phyloP scores from a whole-genome alignment of 176 grass and related monocot species.

The Raddia distichophylla region DNA sequence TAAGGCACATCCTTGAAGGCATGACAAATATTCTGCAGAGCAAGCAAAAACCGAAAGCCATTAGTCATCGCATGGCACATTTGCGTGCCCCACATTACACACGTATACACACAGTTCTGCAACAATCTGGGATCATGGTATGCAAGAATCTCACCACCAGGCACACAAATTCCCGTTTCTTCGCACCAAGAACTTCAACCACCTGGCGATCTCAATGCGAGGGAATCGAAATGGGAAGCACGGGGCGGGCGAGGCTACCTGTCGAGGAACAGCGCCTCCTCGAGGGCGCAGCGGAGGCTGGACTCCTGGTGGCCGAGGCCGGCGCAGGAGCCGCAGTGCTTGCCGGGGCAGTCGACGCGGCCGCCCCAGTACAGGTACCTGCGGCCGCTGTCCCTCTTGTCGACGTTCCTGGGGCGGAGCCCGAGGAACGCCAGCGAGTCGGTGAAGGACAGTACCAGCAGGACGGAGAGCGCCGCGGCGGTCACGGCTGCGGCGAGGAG shows the following conservation, averaged over 20 bases:
- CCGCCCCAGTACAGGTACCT: constrained; percentile 80
- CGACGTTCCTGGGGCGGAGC: constrained; percentile 22
- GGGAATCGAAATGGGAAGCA: background rate
- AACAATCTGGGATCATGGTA: background rate
- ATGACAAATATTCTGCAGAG: constrained; percentile 83
- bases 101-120: background rate
- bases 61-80: constrained; percentile 13
- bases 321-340: constrained; percentile 83
- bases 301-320: constrained; percentile 90
- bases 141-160: background rate
- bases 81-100: constrained; percentile 26
- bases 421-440: constrained; percentile 33
- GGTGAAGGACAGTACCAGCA: constrained; percentile 46
- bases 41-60: constrained; percentile 7
- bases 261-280: constrained; percentile 88
- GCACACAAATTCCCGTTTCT: background rate
- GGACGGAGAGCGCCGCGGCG: constrained; percentile 29
- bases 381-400: constrained; percentile 53
- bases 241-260: constrained; percentile 41
- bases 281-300: constrained; percentile 93
- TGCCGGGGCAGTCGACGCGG: constrained; percentile 84
- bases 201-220: background rate
- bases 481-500: constrained; percentile 33
- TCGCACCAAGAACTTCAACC: background rate
- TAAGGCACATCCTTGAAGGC: constrained; percentile 90